Evolutionary conservation across 108 stramenopile genomes (phyloP).

Genomic region (Nitzschia sp.): DNA sequence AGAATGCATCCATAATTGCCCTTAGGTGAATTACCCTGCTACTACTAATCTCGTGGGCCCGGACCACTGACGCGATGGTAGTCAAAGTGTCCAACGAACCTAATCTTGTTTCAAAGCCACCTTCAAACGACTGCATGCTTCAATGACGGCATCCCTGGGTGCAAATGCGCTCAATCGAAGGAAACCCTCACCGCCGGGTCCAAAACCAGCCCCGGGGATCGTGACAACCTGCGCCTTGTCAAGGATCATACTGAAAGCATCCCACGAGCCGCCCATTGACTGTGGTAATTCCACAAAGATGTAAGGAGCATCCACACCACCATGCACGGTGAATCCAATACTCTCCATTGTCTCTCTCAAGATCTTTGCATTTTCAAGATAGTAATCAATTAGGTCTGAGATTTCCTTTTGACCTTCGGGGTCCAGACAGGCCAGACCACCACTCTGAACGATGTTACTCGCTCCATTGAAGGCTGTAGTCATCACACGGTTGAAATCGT

Average conservation of each 20-base stretch:
- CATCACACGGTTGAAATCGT: constrained; percentile 98
- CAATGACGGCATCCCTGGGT: constrained; percentile 82
- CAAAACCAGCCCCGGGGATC: constrained; percentile 97
- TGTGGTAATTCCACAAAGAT: constrained; percentile 93
- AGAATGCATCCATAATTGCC: no score
- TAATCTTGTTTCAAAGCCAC: neutral
- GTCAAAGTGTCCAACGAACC: no score
- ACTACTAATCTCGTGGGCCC: no score
- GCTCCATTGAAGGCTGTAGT: constrained; percentile 98
- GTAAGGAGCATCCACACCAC: constrained; percentile 94
- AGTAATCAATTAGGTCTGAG: constrained; percentile 93
- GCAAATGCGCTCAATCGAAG: constrained; percentile 94
- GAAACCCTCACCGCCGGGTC: constrained; percentile 97
- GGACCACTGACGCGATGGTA: no score
- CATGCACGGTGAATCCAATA: constrained; percentile 87
- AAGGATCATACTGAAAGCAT: constrained; percentile 90
- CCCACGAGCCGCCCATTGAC: constrained; percentile 86
- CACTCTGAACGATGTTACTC: constrained; percentile 94
- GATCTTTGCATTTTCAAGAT: constrained; percentile 93
- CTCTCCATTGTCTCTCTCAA: constrained; percentile 83
- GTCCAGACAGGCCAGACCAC: constrained; percentile 93
- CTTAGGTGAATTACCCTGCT: no score
- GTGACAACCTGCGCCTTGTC: constrained; percentile 97
- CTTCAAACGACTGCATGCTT: constrained; percentile 86
- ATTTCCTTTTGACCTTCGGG: constrained; percentile 94